phyloP scores from a whole-genome alignment of 2,329 filamentous ascomycete genomes.

The Coniochaeta pulveracea region DNA sequence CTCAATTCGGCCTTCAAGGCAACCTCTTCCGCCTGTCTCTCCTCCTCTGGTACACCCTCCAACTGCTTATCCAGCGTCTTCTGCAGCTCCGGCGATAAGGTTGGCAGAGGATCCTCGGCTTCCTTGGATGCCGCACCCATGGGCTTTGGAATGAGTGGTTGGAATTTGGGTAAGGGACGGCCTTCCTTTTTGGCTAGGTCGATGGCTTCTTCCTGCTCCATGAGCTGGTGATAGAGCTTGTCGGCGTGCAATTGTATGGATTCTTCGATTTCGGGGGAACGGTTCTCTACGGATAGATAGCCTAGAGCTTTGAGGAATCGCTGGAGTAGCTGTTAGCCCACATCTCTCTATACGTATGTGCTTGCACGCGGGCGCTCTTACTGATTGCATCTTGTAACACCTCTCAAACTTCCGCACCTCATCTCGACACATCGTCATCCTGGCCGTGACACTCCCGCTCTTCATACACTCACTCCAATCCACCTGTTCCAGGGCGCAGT shows the following conservation, averaged over 20 bases:
- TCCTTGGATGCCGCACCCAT: conserved; percentile 12
- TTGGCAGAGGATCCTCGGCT: conserved; percentile 23
- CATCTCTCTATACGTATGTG: neutral
- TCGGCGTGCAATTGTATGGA: conserved; percentile 95
- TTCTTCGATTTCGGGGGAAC: conserved; percentile 61
- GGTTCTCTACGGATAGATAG: conserved; percentile 61
- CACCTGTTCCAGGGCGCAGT: conserved; percentile 80
- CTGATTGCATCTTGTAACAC: conserved; percentile 82
- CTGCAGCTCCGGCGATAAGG: conserved; percentile 27
- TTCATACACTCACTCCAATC: conserved; percentile 76
- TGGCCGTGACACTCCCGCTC: conserved; percentile 53
- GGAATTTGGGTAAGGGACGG: conserved; percentile 45
- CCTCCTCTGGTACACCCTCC: conserved; percentile 43
- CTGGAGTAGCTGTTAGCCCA: conserved; percentile 22
- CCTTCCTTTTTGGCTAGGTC: conserved; percentile 56
- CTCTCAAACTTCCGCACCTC: conserved; percentile 71
- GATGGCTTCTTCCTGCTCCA: conserved; percentile 68
- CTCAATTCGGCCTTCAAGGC: conserved; percentile 52
- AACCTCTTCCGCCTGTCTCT: conserved; percentile 51
- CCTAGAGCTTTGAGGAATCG: conserved; percentile 86
- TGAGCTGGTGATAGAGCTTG: conserved; percentile 75
- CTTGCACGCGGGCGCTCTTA: conserved; percentile 21
- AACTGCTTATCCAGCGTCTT: conserved; percentile 41
- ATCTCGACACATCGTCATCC: conserved; percentile 68
- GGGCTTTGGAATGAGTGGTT: conserved; percentile 36